Percentiles rank a stretch among this genome's conserved stretches.
Evolutionary conservation across 179 eudicot species (phyloP).

Genomic region (Amaranthus tricolor): DNA sequence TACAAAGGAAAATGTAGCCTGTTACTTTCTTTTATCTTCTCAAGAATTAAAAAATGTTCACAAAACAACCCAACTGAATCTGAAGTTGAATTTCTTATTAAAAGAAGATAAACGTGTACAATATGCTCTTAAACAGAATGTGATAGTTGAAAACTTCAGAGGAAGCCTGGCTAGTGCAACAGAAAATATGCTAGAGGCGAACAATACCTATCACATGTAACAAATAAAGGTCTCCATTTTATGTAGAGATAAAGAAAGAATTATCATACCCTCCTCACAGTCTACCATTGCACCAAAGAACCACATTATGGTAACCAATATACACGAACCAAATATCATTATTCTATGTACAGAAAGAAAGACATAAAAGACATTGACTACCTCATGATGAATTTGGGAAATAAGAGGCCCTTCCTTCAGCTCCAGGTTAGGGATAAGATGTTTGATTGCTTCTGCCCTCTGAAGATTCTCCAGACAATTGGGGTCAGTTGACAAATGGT

Average conservation of each 20-base stretch:
- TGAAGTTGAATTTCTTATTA: background rate
- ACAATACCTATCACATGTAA: background rate
- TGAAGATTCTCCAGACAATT: conserved; percentile 98
- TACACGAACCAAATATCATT: background rate
- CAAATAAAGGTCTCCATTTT: background rate
- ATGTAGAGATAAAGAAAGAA: background rate
- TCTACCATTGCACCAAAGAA: background rate
- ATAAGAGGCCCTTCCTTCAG: conserved; percentile 92
- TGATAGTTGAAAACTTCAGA: background rate
- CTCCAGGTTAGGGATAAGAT: conserved; percentile 95
- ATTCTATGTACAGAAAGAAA: background rate
- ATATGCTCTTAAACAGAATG: no score
- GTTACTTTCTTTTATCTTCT: background rate
- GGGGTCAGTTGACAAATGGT: conserved; percentile 92
- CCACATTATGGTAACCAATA: background rate
- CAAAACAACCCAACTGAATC: background rate
- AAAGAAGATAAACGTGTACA: background rate
- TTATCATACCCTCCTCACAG: no score
- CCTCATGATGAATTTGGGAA: conserved; percentile 92
- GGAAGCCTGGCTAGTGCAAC: background rate
- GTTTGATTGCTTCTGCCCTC: conserved; percentile 93
- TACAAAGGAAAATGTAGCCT: background rate
- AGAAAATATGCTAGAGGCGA: background rate
- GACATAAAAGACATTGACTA: conserved; percentile 27
- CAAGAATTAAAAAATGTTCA: background rate